phyloP scores from a whole-genome alignment of 2,329 filamentous ascomycete species.

The Cucurbitaria berberidis region DNA sequence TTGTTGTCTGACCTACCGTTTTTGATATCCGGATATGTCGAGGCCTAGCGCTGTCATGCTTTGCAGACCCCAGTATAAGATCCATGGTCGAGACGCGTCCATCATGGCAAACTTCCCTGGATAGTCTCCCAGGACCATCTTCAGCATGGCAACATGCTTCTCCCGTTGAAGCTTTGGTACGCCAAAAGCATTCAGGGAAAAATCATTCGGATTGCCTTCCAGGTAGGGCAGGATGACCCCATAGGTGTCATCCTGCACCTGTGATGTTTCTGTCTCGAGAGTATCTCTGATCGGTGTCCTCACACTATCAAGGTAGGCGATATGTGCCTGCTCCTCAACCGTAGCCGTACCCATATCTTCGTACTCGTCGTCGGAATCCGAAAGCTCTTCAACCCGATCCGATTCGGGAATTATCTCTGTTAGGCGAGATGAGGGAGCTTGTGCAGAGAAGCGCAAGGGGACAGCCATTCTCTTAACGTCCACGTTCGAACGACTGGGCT shows the following conservation, averaged over 20 bases:
- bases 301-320: constrained; percentile 39
- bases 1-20: constrained; percentile 59
- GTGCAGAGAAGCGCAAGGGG: constrained; percentile 24
- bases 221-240: constrained; percentile 73
- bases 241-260: constrained; percentile 71
- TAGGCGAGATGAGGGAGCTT: constrained; percentile 30
- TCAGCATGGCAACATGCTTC: constrained; percentile 67
- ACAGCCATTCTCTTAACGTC: constrained; percentile 34
- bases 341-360: constrained; percentile 45
- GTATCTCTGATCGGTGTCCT: constrained; percentile 66
- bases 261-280: constrained; percentile 71
- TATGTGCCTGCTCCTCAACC: constrained; percentile 36
- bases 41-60: constrained; percentile 78
- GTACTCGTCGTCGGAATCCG: constrained; percentile 44
- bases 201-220: constrained; percentile 57
- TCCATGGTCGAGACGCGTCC: constrained; percentile 91
- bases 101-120: constrained; percentile 73
- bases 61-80: constrained; percentile 89
- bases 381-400: constrained; percentile 45
- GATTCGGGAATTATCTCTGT: constrained; percentile 34
- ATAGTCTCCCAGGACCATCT: constrained; percentile 62
- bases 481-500: constrained; percentile 1
- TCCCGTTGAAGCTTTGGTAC: constrained; percentile 74
- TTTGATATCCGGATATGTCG: constrained; percentile 69
- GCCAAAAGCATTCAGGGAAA: constrained; percentile 70